These are phyloP conservation scores for Abortiporus biennis DNA, from an alignment of 1,284 basidiomycete genomes.

Conservation along the genomic window DNA sequence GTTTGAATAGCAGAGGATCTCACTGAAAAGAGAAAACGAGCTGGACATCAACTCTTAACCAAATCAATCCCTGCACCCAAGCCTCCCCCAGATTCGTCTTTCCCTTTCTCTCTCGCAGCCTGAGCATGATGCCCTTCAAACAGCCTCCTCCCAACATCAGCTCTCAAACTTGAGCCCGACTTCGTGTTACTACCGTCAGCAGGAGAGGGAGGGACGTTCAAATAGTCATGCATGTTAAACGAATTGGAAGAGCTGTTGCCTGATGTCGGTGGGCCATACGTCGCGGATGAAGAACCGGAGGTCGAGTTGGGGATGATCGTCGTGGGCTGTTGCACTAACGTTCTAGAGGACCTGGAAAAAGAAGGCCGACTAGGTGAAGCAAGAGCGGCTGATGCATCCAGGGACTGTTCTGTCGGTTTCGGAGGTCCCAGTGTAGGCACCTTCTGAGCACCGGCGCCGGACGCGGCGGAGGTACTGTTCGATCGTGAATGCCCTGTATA, in stretches of 20 bases:
- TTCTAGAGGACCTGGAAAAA: constrained; percentile 19
- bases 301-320: constrained; percentile 7
- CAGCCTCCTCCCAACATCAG: constrained; percentile 59
- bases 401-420: constrained; percentile 27
- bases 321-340: constrained; percentile 10
- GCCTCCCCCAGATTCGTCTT: constrained; percentile 7
- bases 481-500: constrained; percentile 6
- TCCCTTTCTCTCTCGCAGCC: too few species aligned
- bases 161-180: constrained; percentile 40
- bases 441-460: constrained; percentile 13
- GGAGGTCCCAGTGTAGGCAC: constrained; percentile 29
- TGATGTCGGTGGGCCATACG: constrained; percentile 31
- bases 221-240: constrained; percentile 67
- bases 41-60: constrained; percentile 36
- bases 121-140: constrained; percentile 66
- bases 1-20: too few species aligned
- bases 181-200: constrained; percentile 29
- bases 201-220: constrained; percentile 67
- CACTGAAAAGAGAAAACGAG: too few species aligned
- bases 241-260: too few species aligned
- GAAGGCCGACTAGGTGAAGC: constrained; percentile 22
- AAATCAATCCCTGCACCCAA: constrained; percentile 46
- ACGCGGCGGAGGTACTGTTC: neutral
- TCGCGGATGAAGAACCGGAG: constrained; percentile 2
- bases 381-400: neutral